Evolutionary conservation across 2,329 filamentous ascomycete genomes (phyloP), one percentile per base, ranked within the genome.

Genomic region (Fusarium nelsonii): DNA sequence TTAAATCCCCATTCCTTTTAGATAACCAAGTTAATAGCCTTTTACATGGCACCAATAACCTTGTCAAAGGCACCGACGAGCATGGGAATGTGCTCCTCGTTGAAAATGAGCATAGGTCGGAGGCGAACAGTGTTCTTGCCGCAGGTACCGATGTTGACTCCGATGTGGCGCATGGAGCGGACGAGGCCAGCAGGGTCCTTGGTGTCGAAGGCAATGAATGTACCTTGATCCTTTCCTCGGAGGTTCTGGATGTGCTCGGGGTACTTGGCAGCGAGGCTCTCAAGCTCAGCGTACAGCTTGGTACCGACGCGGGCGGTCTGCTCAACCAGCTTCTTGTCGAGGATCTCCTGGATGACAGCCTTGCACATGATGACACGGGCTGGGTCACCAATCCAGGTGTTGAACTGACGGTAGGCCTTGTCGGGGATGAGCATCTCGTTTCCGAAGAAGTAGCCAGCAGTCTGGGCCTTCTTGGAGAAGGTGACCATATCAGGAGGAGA

Each of bases 321-420:
- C 77, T 88, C 83, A 10, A 94, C 91, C 9, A 94, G 83, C 71
- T 90, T 85, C 36, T 91, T 82, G 52, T 88, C 84, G 70, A 91
- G 83, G 63, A 95, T 91, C 80, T 94, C 92, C 62, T 91, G 81
- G 76, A 94, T 88, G 78, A 95, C 93, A 71, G 89, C 90, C 69
- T 90, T 88, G 88, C 92, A 93, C 72, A 94, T 85, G 70, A 95
- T 83, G 16, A 91, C 91, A 64, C 91, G 90, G 37, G 91, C 89
- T 58, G 92, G 92, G 80, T 95, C 92, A 73, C 92, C 92, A 84
- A 94, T 93, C 92, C 92, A 94, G 58, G 92, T 94, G 83, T 94
- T 94, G 83, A 94, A 95, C 81, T 95, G 92, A 67, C 92, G 88
- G 83, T 94, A 94, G 32, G 92, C 90, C 83, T 92, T 92, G 81